Evolutionary conservation across 2,329 filamentous ascomycete species (phyloP), one percentile per base, ranked within the genome.

Genomic region (Fulvia fulva): DNA sequence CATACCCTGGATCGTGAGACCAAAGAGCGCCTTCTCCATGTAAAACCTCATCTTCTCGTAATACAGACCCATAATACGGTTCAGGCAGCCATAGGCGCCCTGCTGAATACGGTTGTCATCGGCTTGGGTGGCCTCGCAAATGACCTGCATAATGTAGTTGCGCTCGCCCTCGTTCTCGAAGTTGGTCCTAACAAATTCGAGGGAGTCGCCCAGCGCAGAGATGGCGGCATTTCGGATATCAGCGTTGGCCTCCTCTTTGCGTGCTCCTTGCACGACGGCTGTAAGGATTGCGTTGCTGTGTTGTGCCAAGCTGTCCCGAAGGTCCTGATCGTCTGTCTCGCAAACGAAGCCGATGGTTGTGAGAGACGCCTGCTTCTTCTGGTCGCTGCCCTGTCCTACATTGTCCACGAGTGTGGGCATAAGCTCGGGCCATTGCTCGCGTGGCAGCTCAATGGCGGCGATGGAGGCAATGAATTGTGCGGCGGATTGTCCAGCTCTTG

Each of bases 31-130:
- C 85, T 97, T 97, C 82, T 99, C 94, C 94, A 99, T 99, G 81
- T 99, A 99, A 78, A 97, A 99, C 70, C 92, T 88, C 94, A 99
- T 99, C 80, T 97, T 95, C 71, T 99, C 94, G 76, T 99, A 99
- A 82, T 99, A 99, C 63, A 97, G 84, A 61, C 84, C 90, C 94
- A 99, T 99, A 76, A 99, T 97, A 71, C 94, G 87, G 83, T 99
- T 99, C 67, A 99, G 80, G 75, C 94, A 97, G 69, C 94, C 94
- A 74, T 97, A 99, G 45, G 94, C 90, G 61, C 91, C 92, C 74
- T 96, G 91, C 77, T 97, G 92, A 75, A 99, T 95, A 72, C 91
- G 86, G 59, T 84, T 85, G 75, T 99, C 94, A 1, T 89, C 83
- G 68, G 93, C 91, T 79, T 99, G 94, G 56, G 94, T 99, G 68